These are phyloP conservation scores for Linaria vulgaris DNA, from an alignment of 257 asterid genomes.

Conservation along the genomic window DNA sequence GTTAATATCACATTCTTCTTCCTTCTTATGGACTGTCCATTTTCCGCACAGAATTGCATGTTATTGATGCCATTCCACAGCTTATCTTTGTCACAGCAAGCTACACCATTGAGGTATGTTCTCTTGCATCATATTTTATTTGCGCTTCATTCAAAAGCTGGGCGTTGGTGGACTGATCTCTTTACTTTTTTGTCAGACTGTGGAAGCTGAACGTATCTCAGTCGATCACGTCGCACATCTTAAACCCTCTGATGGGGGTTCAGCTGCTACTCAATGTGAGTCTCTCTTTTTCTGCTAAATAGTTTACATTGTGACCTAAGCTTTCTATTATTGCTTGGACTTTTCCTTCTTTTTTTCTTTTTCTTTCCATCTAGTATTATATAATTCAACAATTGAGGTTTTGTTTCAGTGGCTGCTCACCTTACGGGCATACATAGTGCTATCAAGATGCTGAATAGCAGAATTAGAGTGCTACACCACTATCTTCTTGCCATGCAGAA, in stretches of 20 bases:
- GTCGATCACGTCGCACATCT: slow-evolving; percentile 98
- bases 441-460: slow-evolving; percentile 92
- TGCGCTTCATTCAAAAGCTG: slow-evolving; percentile 14
- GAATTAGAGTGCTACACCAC: slow-evolving; percentile 83
- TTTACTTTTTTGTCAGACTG: slow-evolving; percentile 57
- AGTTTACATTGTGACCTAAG: neutral
- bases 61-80: slow-evolving; percentile 92
- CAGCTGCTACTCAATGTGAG: slow-evolving; percentile 97
- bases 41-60: slow-evolving; percentile 70
- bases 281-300: slow-evolving; percentile 12
- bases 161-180: slow-evolving; percentile 16
- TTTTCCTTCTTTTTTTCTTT: neutral
- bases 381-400: slow-evolving; percentile 3
- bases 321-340: slow-evolving; percentile 7
- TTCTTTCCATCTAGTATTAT: neutral
- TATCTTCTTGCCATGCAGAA: slow-evolving; percentile 90
- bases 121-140: slow-evolving; percentile 13
- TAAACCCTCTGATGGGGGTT: slow-evolving; percentile 97
- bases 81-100: slow-evolving; percentile 87
- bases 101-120: slow-evolving; percentile 85
- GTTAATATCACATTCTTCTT: slow-evolving; percentile 13
- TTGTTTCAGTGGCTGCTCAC: slow-evolving; percentile 84
- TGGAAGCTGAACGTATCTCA: slow-evolving; percentile 96
- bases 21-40: slow-evolving; percentile 29
- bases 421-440: slow-evolving; percentile 97